A percentile compares a stretch with the other conserved stretches of the same genome.
These are phyloP conservation scores for Lactarius deliciosus DNA, from an alignment of 768 basidiomycete genomes.

Conservation along the genomic window DNA sequence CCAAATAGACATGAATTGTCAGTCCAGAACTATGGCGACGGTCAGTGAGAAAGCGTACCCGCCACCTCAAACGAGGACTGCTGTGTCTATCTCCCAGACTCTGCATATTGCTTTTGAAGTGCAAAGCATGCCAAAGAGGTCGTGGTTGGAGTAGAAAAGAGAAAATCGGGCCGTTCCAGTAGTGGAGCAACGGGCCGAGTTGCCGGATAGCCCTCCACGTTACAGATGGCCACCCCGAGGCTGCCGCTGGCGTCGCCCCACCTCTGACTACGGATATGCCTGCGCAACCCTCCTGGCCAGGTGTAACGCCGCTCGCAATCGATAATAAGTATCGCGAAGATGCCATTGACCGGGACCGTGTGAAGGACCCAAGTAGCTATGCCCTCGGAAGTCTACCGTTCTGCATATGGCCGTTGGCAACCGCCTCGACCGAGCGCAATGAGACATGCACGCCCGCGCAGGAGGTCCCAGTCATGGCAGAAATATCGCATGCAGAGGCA, in stretches of 20 bases:
- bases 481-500: slow-evolving; percentile 90
- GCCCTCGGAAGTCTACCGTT: slow-evolving; percentile 41
- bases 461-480: slow-evolving; percentile 40
- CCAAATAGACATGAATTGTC: slow-evolving; percentile 2
- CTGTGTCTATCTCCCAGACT: slow-evolving; percentile 23
- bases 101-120: slow-evolving; percentile 11
- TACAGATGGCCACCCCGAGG: slow-evolving; percentile 58
- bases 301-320: slow-evolving; percentile 58
- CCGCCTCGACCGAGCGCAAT: slow-evolving; percentile 26
- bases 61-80: slow-evolving; percentile 31
- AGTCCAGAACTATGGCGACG: slow-evolving; percentile 29
- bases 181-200: slow-evolving; percentile 16
- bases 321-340: slow-evolving; percentile 46
- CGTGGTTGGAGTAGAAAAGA: slow-evolving; percentile 21
- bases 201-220: slow-evolving; percentile 39
- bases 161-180: background rate
- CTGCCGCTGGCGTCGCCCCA: slow-evolving; percentile 45
- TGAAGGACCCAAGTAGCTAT: too few relatives aligned
- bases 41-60: slow-evolving; percentile 16
- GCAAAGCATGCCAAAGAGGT: slow-evolving; percentile 19
- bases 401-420: slow-evolving; percentile 32
- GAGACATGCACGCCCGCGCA: slow-evolving; percentile 33
- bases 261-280: slow-evolving; percentile 52
- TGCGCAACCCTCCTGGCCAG: slow-evolving; percentile 75
- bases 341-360: slow-evolving; percentile 38